Conservation (phyloP, 352 stramenopile species). For the Globisporangium radiosum region DNA sequence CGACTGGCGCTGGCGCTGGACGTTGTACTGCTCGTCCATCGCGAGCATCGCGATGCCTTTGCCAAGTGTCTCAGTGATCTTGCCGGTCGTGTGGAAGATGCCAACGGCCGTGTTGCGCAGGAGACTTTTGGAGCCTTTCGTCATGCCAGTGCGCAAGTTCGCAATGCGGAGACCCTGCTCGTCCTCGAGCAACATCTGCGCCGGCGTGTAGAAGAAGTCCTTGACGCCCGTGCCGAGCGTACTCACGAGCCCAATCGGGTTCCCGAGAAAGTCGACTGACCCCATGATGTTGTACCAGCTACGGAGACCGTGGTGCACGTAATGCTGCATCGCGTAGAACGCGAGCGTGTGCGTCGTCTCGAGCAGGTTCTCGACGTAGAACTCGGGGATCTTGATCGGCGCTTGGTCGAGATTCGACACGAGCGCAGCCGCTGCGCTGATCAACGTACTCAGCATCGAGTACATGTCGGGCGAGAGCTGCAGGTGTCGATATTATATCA, state of each 20-base stretch:
- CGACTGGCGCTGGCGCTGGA: conserved; percentile 71
- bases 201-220: conserved; percentile 94
- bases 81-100: conserved; percentile 87
- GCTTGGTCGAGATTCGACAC: conserved; percentile 85
- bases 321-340: conserved; percentile 86
- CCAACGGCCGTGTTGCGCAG: conserved; percentile 82
- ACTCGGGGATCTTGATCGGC: conserved; percentile 84
- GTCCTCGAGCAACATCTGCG: conserved; percentile 89
- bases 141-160: conserved; percentile 85
- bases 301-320: conserved; percentile 73
- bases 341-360: conserved; percentile 80
- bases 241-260: conserved; percentile 86
- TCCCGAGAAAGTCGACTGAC: conserved; percentile 87
- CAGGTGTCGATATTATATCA: background rate
- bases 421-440: conserved; percentile 69
- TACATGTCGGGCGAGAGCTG: conserved; percentile 79
- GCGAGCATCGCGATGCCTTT: conserved; percentile 81
- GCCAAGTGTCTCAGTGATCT: conserved; percentile 85
- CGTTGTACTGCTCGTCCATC: conserved; percentile 87
- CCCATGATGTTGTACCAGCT: conserved; percentile 88
- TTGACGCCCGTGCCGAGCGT: conserved; percentile 87
- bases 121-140: conserved; percentile 83
- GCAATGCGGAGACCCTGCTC: conserved; percentile 81
- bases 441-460: conserved; percentile 67
- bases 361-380: conserved; percentile 86